Base-by-base conservation (phyloP, 2,329 filamentous ascomycete species). In the Daldinia sp. region DNA sequence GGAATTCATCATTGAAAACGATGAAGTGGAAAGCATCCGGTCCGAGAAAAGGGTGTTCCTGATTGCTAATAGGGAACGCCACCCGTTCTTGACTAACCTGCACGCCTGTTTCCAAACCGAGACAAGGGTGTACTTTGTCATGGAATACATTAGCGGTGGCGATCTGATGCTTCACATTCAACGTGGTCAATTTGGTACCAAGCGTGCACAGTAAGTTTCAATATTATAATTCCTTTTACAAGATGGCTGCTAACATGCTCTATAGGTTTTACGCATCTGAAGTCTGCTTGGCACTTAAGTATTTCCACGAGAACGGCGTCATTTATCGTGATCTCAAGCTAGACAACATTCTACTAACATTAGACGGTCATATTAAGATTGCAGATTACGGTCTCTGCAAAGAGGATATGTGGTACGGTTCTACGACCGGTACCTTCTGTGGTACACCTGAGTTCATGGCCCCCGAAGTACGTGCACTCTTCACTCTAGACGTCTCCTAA, bases 361-460 rank as follows among this genome's bases (percentile, higher is more conserved):
- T 97, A 45, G 95, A 99, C 74, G 95, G 95, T 23, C 95, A 99
- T 77, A 96, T 99, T 83, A 98, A 98, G 84, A 93, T 99, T 83
- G 95, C 87, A 54, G 95, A 99, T 84, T 99, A 97, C 77, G 95
- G 95, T 87, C 87, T 99, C 49, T 99, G 96, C 82, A 99, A 99
- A 80, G 95, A 99, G 76, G 94, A 99, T 72, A 99, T 99, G 95
- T 99, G 94, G 94, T 99, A 96, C 75, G 93, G 93, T 41, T 94
- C 92, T 58, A 97, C 92, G 2, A 99, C 95, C 0, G 94, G 94
- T 80, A 99, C 95, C 6, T 99, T 99, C 82, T 99, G 95, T 76
- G 95, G 95, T 78, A 99, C 95, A n/a, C 95, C 95, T 13, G 95
- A 99, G 76, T 99, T 99, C 70, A 99, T 99, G 95, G 95, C 95